Conservation (phyloP, 192 early-diverging fungal genomes). For the Linnemannia elongata region DNA sequence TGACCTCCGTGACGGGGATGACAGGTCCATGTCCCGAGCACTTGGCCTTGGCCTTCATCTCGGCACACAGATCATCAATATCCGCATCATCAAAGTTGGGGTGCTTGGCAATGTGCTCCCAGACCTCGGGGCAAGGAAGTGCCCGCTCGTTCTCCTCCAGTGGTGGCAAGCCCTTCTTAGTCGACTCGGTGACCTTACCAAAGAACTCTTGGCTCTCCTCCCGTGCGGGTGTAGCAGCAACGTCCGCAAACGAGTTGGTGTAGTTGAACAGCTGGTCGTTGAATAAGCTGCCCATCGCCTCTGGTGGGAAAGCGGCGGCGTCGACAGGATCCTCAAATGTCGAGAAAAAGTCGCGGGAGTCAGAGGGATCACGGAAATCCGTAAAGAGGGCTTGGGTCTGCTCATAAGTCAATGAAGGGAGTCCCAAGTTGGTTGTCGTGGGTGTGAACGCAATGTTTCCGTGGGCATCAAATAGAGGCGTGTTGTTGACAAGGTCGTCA, state of each 20-base stretch:
- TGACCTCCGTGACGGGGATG: conserved; percentile 60
- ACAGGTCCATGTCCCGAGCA: conserved; percentile 72
- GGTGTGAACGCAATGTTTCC: conserved; percentile 8
- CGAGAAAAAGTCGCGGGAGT: conserved; percentile 29
- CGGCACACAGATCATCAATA: conserved; percentile 65
- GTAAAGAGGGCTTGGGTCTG: conserved; percentile 49
- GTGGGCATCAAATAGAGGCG: conserved; percentile 30
- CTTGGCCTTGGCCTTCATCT: conserved; percentile 67
- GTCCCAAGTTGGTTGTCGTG: conserved; percentile 8
- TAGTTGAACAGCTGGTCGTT: conserved; percentile 46
- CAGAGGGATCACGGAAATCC: conserved; percentile 50
- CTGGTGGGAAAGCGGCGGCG: not conserved
- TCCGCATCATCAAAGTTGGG: conserved; percentile 71
- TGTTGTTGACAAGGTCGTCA: conserved; percentile 36
- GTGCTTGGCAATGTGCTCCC: conserved; percentile 69
- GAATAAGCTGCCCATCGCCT: conserved; percentile 26
- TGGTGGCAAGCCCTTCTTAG: conserved; percentile 12
- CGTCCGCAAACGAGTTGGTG: conserved; percentile 22
- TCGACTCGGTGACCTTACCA: conserved; percentile 2
- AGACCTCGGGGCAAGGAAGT: conserved; percentile 63
- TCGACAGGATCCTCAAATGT: conserved; percentile 38
- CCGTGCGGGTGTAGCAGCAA: conserved; percentile 14
- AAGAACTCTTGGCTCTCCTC: conserved; percentile 10
- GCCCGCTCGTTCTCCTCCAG: conserved; percentile 44
- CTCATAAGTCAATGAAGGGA: conserved; percentile 37